Base-by-base conservation (phyloP, 352 stramenopile species). In the Globisporangium uncinulatum region DNA sequence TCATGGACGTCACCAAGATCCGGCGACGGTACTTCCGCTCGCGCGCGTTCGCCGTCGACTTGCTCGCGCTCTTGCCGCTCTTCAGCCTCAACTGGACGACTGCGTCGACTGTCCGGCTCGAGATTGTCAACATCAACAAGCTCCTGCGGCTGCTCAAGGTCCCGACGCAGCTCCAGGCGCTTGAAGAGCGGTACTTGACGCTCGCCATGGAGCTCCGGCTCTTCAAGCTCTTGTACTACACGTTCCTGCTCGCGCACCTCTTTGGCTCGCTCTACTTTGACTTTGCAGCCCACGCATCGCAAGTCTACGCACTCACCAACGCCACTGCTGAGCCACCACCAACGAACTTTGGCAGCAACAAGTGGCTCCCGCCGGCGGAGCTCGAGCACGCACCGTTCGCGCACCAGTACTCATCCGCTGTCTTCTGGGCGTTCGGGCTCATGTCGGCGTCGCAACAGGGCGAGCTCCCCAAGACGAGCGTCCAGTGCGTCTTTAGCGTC, bases 141-240 rank as follows among this genome's bases (percentile, higher is more conserved):
- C 45, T 84, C 3, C 11, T 78, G 7, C 66, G 74, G 9, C 48
- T 81, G 2, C 62, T 81, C 10, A 84, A 84, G 55, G 71, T 84
- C 19, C 70, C 74, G 11, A 57, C 44, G 0, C 74, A 81, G 55
- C 47, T 84, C 9, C 62, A 62, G 8, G 61, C 67, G 13, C 57
- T 84, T 10, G 71, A 84, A 46, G 70, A 72, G 58, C 69, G 71
- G 11, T 79, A 74, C 43, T 51, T 81, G 29, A 79, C 69, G 37
- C 62, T 69, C 13, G 69, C 66, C 10, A 75, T 71, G 15, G 71
- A 84, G 24, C 52, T 84, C 10, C 61, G 74, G 0, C 39, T 82
- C 11, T 79, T 78, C 61, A 84, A 84, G 67, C 65, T 84, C 1
- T 39, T 81, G 14, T 84, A 81, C 59, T 81, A 84, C 57, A 74